Base-by-base conservation (phyloP, 2,329 filamentous ascomycete genomes). In the Didymella glomerata region DNA sequence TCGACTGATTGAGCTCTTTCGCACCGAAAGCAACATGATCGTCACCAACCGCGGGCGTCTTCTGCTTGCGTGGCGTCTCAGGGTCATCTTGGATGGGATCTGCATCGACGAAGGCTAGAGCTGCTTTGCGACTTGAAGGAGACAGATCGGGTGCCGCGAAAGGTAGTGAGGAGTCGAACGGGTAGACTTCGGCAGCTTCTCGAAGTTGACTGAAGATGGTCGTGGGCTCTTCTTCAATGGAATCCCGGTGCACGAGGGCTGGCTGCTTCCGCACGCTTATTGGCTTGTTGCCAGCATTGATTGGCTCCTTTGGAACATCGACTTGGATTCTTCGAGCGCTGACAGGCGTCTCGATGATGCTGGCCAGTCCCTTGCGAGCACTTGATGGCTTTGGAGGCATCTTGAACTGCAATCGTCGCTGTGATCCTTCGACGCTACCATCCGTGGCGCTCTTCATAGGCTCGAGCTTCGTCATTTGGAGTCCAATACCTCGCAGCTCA, bases 391-490 rank as follows among this genome's bases (percentile, higher is more conserved):
- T 66, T 6, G 77, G 4, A 6, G 50, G 56, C 32, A 59, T 73
- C 54, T 87, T 88, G 79, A 97, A 97, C 34, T 84, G 86, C 20
- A 98, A 82, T 48, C 86, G 89, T 64, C 85, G 89, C 75, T 98
- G 94, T 69, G 92, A 96, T 61, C 90, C 87, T 52, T 93, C 88
- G 1, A 83, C 76, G 32, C 65, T 68, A 1, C 80, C 84, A n/a
- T 84, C 79, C 0, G 77, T 69, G 2, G 82, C 80, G 16, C 78
- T 71, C 70, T 91, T 96, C 68, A 95, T 80, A 0, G 90, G 87
- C 68, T 97, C 93, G 4, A 99, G 83, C 75, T 93, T 97, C 14
- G 93, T 95, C 87, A 98, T 90, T 73, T 97, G 94, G 1, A 98
- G 86, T 0, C 95, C 95, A 10, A 99, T 82, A 0, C 95, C 95